Evolutionary conservation across 2,329 filamentous ascomycete species (phyloP), one percentile per base, ranked within the genome.

Genomic region (Xylaria sp.): DNA sequence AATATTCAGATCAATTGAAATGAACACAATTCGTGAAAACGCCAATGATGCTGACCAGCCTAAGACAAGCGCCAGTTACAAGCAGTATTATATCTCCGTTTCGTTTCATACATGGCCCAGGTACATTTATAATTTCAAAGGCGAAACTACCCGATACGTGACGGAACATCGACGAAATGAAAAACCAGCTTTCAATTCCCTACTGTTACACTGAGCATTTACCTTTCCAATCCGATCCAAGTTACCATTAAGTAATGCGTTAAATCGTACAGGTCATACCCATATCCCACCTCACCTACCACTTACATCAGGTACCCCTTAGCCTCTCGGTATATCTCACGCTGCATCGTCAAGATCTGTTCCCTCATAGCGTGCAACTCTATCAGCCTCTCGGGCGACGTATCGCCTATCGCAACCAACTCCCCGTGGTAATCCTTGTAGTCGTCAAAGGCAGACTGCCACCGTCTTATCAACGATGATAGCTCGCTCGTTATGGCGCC

Each of bases 311-410:
- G 3, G 3, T 51, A 3, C 2, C 63, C 63, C 48, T 63, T 54
- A 9, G 59, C 63, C 38, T 71, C 68, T 15, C 66, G 40, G n/a
- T 63, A 66, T 44, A 66, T 42, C 13, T 68, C 68, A 11, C 68
- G 62, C 51, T 68, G 63, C 66, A 66, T 71, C 15, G 66, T 68
- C 0, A 59, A 33, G 33, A 71, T 57, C n/a, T 68, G 49, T 26
- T 71, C 68, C 15, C 63, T 42, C 68, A 71, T 68, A 9, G 49
- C 36, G 31, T 63, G 54, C 28, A 71, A 20, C 28, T 66, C 68
- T 3, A 46, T 38, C 33, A 66, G 3, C 13, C 51, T 33, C 10
- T 68, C 54, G 0, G 17, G 6, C 7, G 62, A 38, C 0, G 40
- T 36, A 7, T 57, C 7, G 1, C 59, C 49, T 38, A 70, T 59